phyloP scores from a whole-genome alignment of 306 rosid genomes.

The Vigna angularis region DNA sequence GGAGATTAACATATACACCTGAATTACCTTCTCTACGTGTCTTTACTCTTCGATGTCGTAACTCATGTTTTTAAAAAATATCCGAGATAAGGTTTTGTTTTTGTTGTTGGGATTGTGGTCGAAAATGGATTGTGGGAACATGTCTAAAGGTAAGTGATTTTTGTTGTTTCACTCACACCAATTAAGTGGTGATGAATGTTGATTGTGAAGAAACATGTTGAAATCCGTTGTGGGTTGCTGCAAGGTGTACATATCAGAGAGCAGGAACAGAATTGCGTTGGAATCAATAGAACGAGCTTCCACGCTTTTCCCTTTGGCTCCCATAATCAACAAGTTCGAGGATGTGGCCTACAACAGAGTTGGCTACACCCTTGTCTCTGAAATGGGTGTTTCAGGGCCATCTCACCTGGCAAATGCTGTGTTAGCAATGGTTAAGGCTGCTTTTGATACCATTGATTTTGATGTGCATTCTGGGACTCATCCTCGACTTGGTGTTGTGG shows the following conservation, averaged over 20 bases:
- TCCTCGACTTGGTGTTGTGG: slow-evolving; percentile 91
- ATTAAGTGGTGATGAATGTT: slow-evolving; percentile 6
- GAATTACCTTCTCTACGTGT: background rate
- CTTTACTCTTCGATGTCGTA: background rate
- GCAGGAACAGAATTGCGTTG: slow-evolving; percentile 75
- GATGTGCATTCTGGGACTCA: slow-evolving; percentile 78
- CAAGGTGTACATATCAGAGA: slow-evolving; percentile 93
- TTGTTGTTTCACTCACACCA: slow-evolving; percentile 1
- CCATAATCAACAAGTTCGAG: slow-evolving; percentile 76
- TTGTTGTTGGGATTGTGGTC: slow-evolving; percentile 43
- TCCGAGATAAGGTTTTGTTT: slow-evolving; percentile 48
- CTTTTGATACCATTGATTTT: slow-evolving; percentile 67
- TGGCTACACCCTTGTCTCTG: slow-evolving; percentile 85
- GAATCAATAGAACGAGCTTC: slow-evolving; percentile 77
- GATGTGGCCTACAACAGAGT: slow-evolving; percentile 87
- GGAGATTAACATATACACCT: slow-evolving; percentile 2
- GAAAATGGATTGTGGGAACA: slow-evolving; percentile 32
- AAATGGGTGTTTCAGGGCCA: slow-evolving; percentile 50
- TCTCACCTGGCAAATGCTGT: slow-evolving; percentile 70
- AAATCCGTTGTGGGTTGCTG: slow-evolving; percentile 79
- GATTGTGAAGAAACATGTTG: slow-evolving; percentile 53
- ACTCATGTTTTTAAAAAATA: background rate
- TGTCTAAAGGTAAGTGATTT: slow-evolving; percentile 17
- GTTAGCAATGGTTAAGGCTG: slow-evolving; percentile 82
- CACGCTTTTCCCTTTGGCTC: slow-evolving; percentile 65